phyloP scores from a whole-genome alignment of 192 early-diverging fungal genomes.

The Umbelopsis isabellina region DNA sequence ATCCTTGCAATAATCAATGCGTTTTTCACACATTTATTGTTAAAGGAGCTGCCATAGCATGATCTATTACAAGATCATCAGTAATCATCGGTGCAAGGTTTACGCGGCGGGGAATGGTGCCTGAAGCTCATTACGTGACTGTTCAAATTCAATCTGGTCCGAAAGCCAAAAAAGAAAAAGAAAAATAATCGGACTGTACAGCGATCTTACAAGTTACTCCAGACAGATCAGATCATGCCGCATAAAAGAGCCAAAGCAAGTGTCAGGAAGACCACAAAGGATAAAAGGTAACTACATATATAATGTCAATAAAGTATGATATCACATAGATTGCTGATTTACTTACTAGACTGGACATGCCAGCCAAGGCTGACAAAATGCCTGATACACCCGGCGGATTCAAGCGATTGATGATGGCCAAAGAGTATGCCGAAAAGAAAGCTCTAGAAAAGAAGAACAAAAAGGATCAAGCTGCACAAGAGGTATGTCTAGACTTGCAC shows the following conservation, averaged over 20 bases:
- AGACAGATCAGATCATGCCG: constrained; percentile 20
- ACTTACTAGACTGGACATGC: constrained; percentile 35
- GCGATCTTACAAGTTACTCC: background rate
- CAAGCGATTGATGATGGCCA: constrained; percentile 44
- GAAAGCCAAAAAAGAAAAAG: background rate
- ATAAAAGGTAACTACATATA: constrained; percentile 8
- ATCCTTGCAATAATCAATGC: too few species aligned
- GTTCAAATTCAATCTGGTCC: background rate
- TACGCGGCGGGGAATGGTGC: background rate
- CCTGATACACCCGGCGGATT: constrained; percentile 49
- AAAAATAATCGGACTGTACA: background rate
- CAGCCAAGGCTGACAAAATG: constrained; percentile 35
- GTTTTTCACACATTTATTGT: too few species aligned
- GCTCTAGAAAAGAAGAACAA: constrained; percentile 25
- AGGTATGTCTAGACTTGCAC: background rate
- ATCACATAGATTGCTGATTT: background rate
- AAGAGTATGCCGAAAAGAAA: constrained; percentile 34
- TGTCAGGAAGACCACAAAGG: constrained; percentile 29
- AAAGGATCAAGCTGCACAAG: constrained; percentile 24
- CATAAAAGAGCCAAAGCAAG: constrained; percentile 39
- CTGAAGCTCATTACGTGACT: background rate
- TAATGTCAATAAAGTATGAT: background rate
- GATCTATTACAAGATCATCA: background rate
- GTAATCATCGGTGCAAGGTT: background rate
- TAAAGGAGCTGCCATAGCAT: too few species aligned